These are phyloP conservation scores for Blastobotrys muscicola DNA, from an alignment of 805 yeast genomes.

Conservation along the genomic window DNA sequence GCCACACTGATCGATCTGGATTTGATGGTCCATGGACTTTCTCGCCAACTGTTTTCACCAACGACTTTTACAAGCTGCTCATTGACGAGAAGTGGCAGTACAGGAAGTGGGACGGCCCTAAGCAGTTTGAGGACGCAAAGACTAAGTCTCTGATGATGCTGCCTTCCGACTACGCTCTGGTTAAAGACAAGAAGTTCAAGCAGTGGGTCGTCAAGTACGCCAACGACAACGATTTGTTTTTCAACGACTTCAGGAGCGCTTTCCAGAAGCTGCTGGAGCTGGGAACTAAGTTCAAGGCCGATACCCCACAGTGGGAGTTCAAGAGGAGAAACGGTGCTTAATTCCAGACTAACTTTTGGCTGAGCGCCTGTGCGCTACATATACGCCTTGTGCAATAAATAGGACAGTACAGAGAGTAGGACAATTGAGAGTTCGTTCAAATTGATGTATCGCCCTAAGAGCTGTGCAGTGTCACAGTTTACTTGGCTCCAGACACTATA, in stretches of 20 bases:
- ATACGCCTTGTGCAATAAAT: neutral
- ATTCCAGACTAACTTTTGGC: neutral
- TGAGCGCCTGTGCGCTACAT: neutral
- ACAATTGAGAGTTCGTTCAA: no score
- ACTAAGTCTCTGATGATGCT: slow-evolving; percentile 66
- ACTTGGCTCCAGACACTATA: no score
- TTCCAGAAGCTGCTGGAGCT: slow-evolving; percentile 59
- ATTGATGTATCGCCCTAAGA: no score
- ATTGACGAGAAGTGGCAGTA: slow-evolving; percentile 44
- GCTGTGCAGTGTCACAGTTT: no score
- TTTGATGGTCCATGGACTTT: slow-evolving; percentile 84
- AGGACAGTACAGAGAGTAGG: neutral
- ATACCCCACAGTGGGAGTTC: slow-evolving; percentile 20
- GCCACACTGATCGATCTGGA: slow-evolving; percentile 52
- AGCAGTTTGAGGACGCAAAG: slow-evolving; percentile 48
- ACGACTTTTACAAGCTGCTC: slow-evolving; percentile 54
- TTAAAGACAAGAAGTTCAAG: slow-evolving; percentile 48
- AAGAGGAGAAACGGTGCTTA: slow-evolving; percentile 9
- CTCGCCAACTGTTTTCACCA: slow-evolving; percentile 59
- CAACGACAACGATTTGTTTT: slow-evolving; percentile 45
- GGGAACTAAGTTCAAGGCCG: slow-evolving; percentile 52
- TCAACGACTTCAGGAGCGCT: slow-evolving; percentile 51
- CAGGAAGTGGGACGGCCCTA: slow-evolving; percentile 53
- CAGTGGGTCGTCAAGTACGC: slow-evolving; percentile 54
- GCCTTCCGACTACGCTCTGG: slow-evolving; percentile 59